Percentiles rank a stretch among this genome's conserved stretches.
Evolutionary conservation across 305 asterid species (phyloP).

Genomic region (Solanum hybrid): DNA sequence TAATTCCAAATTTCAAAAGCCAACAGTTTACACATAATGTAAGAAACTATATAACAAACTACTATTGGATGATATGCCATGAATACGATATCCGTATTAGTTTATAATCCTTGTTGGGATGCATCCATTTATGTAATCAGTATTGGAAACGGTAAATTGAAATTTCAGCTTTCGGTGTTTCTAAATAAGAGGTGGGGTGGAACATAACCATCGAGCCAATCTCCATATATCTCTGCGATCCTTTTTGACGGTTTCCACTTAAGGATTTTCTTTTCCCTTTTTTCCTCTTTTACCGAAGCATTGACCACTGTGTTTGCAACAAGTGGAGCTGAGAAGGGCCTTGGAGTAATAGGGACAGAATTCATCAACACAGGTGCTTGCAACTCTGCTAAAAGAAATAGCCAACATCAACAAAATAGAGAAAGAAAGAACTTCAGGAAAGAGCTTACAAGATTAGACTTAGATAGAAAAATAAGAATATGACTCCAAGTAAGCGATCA

Average conservation of each 20-base stretch:
- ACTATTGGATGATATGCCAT: not conserved
- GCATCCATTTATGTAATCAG: not conserved
- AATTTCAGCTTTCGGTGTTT: not conserved
- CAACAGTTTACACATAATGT: not conserved
- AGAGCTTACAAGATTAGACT: not conserved
- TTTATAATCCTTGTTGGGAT: not conserved
- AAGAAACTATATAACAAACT: not conserved
- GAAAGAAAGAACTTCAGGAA: not conserved
- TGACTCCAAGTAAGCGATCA: not conserved
- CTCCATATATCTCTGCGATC: not conserved
- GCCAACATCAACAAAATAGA: not conserved
- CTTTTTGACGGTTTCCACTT: not conserved
- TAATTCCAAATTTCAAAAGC: not conserved
- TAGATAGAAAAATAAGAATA: not conserved
- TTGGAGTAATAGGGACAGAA: constrained; percentile 15
- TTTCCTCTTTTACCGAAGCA: not conserved
- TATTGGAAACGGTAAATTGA: not conserved
- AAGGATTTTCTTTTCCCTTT: not conserved
- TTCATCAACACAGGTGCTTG: constrained; percentile 9
- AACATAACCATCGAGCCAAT: not conserved
- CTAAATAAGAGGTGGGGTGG: not conserved
- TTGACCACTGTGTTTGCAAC: not conserved
- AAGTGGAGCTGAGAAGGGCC: constrained; percentile 19
- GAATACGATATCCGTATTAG: no score
- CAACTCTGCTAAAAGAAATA: constrained; percentile 29